phyloP scores from a whole-genome alignment of 1,284 basidiomycete genomes.

The Neolentinus lepideus region DNA sequence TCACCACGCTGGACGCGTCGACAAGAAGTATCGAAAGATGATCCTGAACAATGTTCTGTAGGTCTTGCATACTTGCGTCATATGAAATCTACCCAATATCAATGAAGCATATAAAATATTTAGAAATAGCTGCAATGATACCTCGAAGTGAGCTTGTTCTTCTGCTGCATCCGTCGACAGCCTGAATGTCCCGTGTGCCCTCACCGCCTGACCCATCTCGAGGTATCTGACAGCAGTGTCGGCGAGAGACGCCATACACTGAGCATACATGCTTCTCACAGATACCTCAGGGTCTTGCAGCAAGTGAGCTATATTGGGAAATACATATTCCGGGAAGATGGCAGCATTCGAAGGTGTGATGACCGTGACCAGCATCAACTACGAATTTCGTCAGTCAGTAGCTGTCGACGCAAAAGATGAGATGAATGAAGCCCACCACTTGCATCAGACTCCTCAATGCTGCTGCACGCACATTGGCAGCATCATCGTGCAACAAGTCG shows the following conservation, averaged over 20 bases:
- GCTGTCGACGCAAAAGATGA: background rate
- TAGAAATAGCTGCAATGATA: conserved; percentile 18
- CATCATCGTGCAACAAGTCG: conserved; percentile 83
- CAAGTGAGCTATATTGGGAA: conserved; percentile 84
- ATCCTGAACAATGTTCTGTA: conserved; percentile 84
- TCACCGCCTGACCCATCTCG: conserved; percentile 88
- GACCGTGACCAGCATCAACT: conserved; percentile 82
- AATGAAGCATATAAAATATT: conserved; percentile 9
- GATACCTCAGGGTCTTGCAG: conserved; percentile 79
- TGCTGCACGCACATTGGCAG: conserved; percentile 72
- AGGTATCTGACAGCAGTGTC: conserved; percentile 81
- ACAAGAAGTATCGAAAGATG: conserved; percentile 76
- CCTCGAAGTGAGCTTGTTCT: conserved; percentile 72
- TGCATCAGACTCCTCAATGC: conserved; percentile 81
- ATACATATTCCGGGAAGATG: conserved; percentile 92
- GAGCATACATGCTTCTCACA: conserved; percentile 88
- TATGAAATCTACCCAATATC: conserved; percentile 65
- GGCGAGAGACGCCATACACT: conserved; percentile 80
- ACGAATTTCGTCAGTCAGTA: conserved; percentile 5
- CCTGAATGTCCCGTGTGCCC: conserved; percentile 73
- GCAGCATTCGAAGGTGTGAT: conserved; percentile 87
- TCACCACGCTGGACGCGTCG: conserved; percentile 71
- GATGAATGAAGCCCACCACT: conserved; percentile 48
- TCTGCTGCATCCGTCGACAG: conserved; percentile 59
- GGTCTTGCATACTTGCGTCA: conserved; percentile 77